phyloP scores from a whole-genome alignment of 1,139 yeast genomes.

The Candida sojae region DNA sequence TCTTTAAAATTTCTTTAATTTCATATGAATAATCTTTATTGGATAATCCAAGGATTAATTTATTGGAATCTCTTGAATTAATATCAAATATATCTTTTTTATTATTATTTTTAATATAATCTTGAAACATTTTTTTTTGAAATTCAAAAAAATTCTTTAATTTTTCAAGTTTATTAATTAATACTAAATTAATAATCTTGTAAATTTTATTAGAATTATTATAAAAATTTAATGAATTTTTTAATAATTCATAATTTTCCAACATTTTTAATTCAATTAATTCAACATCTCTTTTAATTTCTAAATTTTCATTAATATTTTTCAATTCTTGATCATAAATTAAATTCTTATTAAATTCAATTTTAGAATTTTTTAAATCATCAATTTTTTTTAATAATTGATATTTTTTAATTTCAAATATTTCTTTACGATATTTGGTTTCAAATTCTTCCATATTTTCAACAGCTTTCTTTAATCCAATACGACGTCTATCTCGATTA shows the following conservation, averaged over 20 bases:
- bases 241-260: slow-evolving; percentile 36
- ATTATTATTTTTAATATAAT: slow-evolving; percentile 18
- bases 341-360: slow-evolving; percentile 23
- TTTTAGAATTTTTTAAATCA: slow-evolving; percentile 26
- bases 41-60: slow-evolving; percentile 32
- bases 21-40: slow-evolving; percentile 31
- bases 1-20: slow-evolving; percentile 25
- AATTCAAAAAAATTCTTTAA: slow-evolving; percentile 42
- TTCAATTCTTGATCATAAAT: slow-evolving; percentile 34
- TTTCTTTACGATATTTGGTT: slow-evolving; percentile 19
- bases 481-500: slow-evolving; percentile 27
- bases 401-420: slow-evolving; percentile 25
- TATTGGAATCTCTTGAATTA: slow-evolving; percentile 37
- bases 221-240: slow-evolving; percentile 35
- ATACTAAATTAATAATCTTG: slow-evolving; percentile 29
- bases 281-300: slow-evolving; percentile 32
- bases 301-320: slow-evolving; percentile 17
- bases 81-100: slow-evolving; percentile 34
- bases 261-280: slow-evolving; percentile 35
- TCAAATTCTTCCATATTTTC: slow-evolving; percentile 19
- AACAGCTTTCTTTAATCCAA: slow-evolving; percentile 19
- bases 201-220: slow-evolving; percentile 41
- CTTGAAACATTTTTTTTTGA: slow-evolving; percentile 33
- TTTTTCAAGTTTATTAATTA: slow-evolving; percentile 40
- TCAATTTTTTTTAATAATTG: slow-evolving; percentile 27